These are phyloP conservation scores for Hansenula lynferdii DNA, from an alignment of 1,139 yeast genomes.

Conservation along the genomic window DNA sequence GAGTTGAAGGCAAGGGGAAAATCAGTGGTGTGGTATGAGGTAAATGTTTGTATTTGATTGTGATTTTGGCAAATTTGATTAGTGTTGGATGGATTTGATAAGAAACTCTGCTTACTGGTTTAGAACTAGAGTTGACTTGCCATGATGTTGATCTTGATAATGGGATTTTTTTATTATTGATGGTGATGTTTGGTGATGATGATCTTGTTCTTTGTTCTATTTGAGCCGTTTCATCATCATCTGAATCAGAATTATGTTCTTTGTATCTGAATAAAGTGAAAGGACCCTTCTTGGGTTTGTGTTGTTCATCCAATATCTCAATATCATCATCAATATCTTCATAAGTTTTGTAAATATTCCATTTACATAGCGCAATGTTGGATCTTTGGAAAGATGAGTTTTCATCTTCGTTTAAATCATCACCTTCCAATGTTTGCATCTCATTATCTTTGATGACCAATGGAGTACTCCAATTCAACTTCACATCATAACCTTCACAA, in stretches of 20 bases:
- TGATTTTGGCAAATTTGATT: background rate
- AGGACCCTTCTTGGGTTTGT: slow-evolving; percentile 5
- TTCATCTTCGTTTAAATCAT: slow-evolving; percentile 5
- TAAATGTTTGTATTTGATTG: background rate
- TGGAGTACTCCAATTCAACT: slow-evolving; percentile 44
- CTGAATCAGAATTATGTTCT: no score
- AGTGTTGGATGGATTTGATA: background rate
- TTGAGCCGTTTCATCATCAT: background rate
- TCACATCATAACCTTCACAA: slow-evolving; percentile 48
- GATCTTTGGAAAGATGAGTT: slow-evolving; percentile 40
- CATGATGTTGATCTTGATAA: background rate
- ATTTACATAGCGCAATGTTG: slow-evolving; percentile 64
- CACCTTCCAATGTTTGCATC: background rate
- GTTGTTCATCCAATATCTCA: slow-evolving; percentile 35
- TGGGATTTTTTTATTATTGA: background rate
- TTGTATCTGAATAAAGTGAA: slow-evolving; percentile 6
- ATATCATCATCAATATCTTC: slow-evolving; percentile 76
- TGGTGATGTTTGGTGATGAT: background rate
- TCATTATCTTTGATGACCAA: slow-evolving; percentile 15
- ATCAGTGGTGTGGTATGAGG: background rate
- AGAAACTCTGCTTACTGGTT: no score
- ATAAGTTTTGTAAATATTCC: slow-evolving; percentile 59
- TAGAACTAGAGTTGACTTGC: no score
- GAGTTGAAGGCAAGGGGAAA: background rate
- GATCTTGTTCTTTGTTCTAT: background rate